Conservation (phyloP, 176 grass and related monocot species). For the Aegilops sharonensis region DNA sequence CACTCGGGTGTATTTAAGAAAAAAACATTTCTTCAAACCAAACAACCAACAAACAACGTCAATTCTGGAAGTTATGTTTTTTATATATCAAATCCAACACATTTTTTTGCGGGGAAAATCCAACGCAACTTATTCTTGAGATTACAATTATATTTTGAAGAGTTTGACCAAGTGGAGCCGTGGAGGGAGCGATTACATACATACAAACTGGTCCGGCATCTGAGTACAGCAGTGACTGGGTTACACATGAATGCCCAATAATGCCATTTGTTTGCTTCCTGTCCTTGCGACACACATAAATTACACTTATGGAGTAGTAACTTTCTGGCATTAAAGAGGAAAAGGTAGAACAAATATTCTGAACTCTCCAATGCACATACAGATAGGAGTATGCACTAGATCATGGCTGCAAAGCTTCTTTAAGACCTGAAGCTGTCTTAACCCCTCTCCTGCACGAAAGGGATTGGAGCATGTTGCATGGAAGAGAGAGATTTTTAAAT, state of each 20-base stretch:
- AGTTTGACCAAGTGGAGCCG: neutral
- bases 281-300: neutral
- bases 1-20: too few relatives aligned
- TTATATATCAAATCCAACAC: neutral
- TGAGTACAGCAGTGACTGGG: too few relatives aligned
- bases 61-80: neutral
- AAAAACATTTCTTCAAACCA: neutral
- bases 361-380: conserved; percentile 15
- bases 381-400: conserved; percentile 23
- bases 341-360: conserved; percentile 2
- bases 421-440: conserved; percentile 31
- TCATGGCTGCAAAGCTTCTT: conserved; percentile 45
- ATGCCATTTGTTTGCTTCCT: neutral
- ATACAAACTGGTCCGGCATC: too few relatives aligned
- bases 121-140: too few relatives aligned
- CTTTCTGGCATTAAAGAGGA: neutral
- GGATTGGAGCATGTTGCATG: conserved; percentile 39
- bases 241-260: neutral
- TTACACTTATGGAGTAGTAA: conserved; percentile 6
- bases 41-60: neutral
- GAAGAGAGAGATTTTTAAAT: neutral
- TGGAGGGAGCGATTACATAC: too few relatives aligned
- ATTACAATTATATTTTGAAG: neutral
- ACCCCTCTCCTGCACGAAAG: conserved; percentile 45
- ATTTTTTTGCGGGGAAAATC: neutral